phyloP scores from a whole-genome alignment of 2,329 filamentous ascomycete genomes.

The Plectosphaerella sp. region DNA sequence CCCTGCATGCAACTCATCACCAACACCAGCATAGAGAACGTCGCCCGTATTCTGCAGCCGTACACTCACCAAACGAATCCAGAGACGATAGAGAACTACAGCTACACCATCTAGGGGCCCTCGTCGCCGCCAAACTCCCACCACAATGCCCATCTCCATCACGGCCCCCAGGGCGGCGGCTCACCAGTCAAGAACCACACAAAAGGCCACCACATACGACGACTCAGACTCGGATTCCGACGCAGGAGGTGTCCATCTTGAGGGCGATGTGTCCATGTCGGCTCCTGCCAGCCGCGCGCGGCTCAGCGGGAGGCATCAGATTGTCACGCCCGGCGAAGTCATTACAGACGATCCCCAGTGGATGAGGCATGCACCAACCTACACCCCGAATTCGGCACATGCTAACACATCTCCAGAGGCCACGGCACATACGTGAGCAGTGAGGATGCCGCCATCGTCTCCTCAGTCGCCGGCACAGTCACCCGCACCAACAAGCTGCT shows the following conservation, averaged over 20 bases:
- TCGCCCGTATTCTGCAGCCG: no score
- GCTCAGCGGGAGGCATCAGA: conserved; percentile 34
- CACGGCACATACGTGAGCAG: conserved; percentile 82
- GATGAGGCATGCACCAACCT: conserved; percentile 60
- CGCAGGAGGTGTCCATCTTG: conserved; percentile 37
- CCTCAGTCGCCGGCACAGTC: conserved; percentile 85
- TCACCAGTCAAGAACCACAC: conserved; percentile 6
- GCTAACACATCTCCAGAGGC: conserved; percentile 50
- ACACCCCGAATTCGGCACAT: not conserved
- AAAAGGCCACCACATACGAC: conserved; percentile 11
- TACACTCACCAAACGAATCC: no score
- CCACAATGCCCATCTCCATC: conserved; percentile 44
- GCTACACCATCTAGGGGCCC: no score
- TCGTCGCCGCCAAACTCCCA: not conserved
- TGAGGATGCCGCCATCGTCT: conserved; percentile 66
- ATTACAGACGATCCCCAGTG: conserved; percentile 92
- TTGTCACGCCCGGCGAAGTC: conserved; percentile 84
- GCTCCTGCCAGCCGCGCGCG: conserved; percentile 32
- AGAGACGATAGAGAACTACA: no score
- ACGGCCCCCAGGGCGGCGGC: conserved; percentile 32
- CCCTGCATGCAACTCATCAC: not conserved
- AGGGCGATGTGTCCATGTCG: conserved; percentile 41
- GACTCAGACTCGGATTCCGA: conserved; percentile 40
- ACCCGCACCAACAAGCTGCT: conserved; percentile 96
- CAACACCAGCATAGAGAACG: not conserved